Base-by-base conservation (phyloP, 495 filamentous ascomycete species). In the Tuber calosporum region DNA sequence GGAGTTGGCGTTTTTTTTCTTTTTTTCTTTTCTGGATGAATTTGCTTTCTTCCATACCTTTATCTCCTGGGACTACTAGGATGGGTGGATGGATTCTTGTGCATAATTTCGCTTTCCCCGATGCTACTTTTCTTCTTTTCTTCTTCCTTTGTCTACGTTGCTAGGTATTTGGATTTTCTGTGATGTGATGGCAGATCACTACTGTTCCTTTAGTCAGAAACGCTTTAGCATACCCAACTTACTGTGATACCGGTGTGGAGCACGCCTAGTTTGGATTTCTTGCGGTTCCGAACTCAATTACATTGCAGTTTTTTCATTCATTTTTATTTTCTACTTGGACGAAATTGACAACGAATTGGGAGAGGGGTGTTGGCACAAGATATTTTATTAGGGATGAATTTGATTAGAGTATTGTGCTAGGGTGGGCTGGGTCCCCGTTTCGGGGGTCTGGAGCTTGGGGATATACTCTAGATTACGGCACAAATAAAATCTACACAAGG, bases 1-100 rank as follows among this genome's bases (percentile, higher is more conserved):
- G 53, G 53, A 62, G 53, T 75, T 75, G 72, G 73, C 26, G 74
- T 76, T 37, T 66, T 79, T 68, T 37, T 45, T 77, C 77, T 17
- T 66, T 77, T 77, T 45, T 20, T 77, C 69, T 40, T 71, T 42
- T 34, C 41, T 58, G n/a, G 48, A n/a, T 30, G 7, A 30, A 30
- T 34, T 34, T 58, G 3, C 48, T 30, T 62, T 30, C 30, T 62
- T 62, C 13, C 17, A 26, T 9, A 1, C 5, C 34, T 17, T 62
- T 15, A 62, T 26, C 26, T 34, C 53, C 53, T 34, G 11, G 53
- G 26, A 34, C 4, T 30, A 62, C 30, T 34, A 9, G 53, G 53
- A 30, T 62, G 53, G 53, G 13, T 62, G 53, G 53, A 62, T 62
- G 53, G 53, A 34, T 62, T 62, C 26, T 17, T 62, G 53, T 62